Conservation (phyloP, 2,329 filamentous ascomycete genomes). For the Fusarium nelsonii region DNA sequence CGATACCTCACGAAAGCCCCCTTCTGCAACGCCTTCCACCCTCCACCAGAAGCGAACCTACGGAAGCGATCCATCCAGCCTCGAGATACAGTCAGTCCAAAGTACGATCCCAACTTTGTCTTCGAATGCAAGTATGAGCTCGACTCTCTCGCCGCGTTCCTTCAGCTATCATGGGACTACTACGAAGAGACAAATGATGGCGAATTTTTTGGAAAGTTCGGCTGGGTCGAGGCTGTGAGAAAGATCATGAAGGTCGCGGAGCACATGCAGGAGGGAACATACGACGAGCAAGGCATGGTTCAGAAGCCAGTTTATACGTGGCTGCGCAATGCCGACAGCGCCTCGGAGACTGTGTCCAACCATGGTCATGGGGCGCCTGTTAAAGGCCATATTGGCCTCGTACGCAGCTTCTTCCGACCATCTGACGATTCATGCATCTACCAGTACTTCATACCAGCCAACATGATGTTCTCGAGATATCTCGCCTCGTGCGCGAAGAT, state of each 20-base stretch:
- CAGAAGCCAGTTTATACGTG: slow-evolving; percentile 78
- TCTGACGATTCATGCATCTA: slow-evolving; percentile 89
- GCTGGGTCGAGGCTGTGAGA: slow-evolving; percentile 80
- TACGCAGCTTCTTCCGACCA: slow-evolving; percentile 89
- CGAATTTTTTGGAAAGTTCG: slow-evolving; percentile 77
- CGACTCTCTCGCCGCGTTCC: slow-evolving; percentile 88
- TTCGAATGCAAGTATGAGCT: slow-evolving; percentile 98
- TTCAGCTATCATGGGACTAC: slow-evolving; percentile 85
- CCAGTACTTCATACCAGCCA: slow-evolving; percentile 89
- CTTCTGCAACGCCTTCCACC: slow-evolving; percentile 96
- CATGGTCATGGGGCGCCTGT: slow-evolving; percentile 84
- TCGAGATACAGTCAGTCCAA: slow-evolving; percentile 71
- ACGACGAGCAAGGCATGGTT: slow-evolving; percentile 70
- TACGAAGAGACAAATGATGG: slow-evolving; percentile 78
- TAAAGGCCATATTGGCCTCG: slow-evolving; percentile 80
- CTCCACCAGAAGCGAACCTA: slow-evolving; percentile 75
- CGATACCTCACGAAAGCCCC: slow-evolving; percentile 77
- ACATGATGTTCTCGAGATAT: slow-evolving; percentile 83
- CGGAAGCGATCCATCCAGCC: slow-evolving; percentile 40
- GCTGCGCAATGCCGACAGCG: slow-evolving; percentile 75
- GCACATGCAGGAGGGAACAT: slow-evolving; percentile 80
- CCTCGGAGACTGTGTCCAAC: slow-evolving; percentile 85
- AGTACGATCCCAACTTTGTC: slow-evolving; percentile 75
- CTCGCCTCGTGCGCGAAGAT: slow-evolving; percentile 64
- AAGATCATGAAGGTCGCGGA: slow-evolving; percentile 76